A percentile compares a stretch with the other conserved stretches of the same genome.
Conservation (phyloP, 2,329 filamentous ascomycete genomes). For the Penicillium verrucosum region DNA sequence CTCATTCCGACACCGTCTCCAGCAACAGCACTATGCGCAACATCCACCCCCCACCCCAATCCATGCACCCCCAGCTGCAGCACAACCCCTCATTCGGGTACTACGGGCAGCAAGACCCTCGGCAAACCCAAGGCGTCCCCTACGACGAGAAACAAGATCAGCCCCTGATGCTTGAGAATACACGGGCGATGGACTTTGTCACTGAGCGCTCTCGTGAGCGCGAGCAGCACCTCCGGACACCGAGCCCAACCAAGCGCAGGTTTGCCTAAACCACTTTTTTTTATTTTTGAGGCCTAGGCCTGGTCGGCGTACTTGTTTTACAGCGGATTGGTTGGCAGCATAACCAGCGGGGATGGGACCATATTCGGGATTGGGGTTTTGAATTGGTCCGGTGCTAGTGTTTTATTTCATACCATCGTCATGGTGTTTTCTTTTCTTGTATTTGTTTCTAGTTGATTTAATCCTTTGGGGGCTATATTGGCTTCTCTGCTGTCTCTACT, state of each 20-base stretch:
- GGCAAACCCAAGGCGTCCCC: slow-evolving; percentile 7
- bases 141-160: slow-evolving; percentile 28
- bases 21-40: slow-evolving; percentile 29
- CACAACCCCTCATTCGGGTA: slow-evolving; percentile 29
- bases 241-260: slow-evolving; percentile 37
- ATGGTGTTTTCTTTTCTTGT: slow-evolving; percentile 14
- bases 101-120: slow-evolving; percentile 19
- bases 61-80: slow-evolving; percentile 26
- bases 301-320: slow-evolving; percentile 7
- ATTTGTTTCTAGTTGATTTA: slow-evolving; percentile 1
- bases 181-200: slow-evolving; percentile 30
- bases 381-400: neutral
- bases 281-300: slow-evolving; percentile 3
- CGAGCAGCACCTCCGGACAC: slow-evolving; percentile 34
- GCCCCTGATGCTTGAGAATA: slow-evolving; percentile 32
- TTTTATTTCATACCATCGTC: slow-evolving; percentile 15
- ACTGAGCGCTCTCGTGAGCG: slow-evolving; percentile 32
- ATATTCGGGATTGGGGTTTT: neutral
- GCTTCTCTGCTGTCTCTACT: neutral
- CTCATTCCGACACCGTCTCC: slow-evolving; percentile 45
- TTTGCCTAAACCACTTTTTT: slow-evolving; percentile 17
- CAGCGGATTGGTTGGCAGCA: slow-evolving; percentile 1
- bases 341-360: neutral
- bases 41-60: slow-evolving; percentile 24
- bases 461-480: neutral